Percentiles rank a stretch among this genome's conserved stretches.
Evolutionary conservation across 768 basidiomycete species (phyloP).

Genomic region (Paxillus rubicundulus): DNA sequence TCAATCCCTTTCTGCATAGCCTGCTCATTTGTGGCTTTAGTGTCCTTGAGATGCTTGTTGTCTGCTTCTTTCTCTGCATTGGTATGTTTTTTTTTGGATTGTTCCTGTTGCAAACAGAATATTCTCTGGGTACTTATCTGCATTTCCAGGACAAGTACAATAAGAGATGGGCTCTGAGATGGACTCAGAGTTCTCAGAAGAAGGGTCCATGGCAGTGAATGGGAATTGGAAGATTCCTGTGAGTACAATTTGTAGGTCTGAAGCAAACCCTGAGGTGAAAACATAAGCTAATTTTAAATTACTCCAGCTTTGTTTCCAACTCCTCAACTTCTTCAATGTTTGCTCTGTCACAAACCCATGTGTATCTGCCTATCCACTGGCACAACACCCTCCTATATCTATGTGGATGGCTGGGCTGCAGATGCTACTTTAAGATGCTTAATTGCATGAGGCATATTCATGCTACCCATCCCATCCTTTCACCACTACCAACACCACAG

Average conservation of each 20-base stretch:
- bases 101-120: background rate
- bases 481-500: background rate
- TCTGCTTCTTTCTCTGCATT: constrained; percentile 9
- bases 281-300: background rate
- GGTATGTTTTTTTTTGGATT: background rate
- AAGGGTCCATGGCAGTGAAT: too few species aligned
- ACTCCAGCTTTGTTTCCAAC: background rate
- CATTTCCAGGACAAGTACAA: background rate
- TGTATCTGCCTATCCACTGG: background rate
- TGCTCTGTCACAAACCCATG: background rate
- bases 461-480: background rate
- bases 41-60: constrained; percentile 2
- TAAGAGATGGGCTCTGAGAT: background rate
- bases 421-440: background rate
- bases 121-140: constrained; percentile 2
- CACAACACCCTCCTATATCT: background rate
- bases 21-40: background rate
- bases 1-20: background rate
- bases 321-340: background rate
- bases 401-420: background rate
- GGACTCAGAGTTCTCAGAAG: too few species aligned
- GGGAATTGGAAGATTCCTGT: too few species aligned
- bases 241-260: too few species aligned
- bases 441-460: background rate
- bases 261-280: too few species aligned